Evolutionary conservation across 176 grass and related monocot genomes (phyloP), one percentile per base, ranked within the genome.

Genomic region (Pharus latifolius): DNA sequence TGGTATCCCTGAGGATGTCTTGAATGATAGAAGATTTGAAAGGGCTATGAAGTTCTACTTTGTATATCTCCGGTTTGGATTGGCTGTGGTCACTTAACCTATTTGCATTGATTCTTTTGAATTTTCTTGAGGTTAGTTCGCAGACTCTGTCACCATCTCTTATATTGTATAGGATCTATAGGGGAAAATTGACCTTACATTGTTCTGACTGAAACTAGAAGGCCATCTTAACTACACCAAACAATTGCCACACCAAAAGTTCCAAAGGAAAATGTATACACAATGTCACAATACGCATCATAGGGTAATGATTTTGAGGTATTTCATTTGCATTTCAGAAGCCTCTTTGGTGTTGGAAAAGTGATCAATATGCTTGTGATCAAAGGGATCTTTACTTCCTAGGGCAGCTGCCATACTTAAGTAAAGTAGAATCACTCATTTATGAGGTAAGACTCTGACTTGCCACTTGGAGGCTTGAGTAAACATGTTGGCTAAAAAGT

Each of bases 51-150:
- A 86, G 57, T 88, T 92, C 60, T 97, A 97, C 69, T 97, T 97
- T 35, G 67, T 85, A 50, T 98, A 90, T 63, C 80, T 92, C 34
- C 65, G 72, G 37, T 70, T n/a, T 98, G 40, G 83, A 98, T 78
- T 90, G 83, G 77, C 83, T 98, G 28, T 92, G 94, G 94, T 90
- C 89, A 62, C 83, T 98, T 73, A 98, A 98, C 73, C 78, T 98
- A 33, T 83, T 90, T 75, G 89, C 94, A 47, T 80, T 98, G 80
- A 68, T 98, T 76, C 77, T 92, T 25, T 78, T 98, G 57, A 98
- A 90, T 72, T 98, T 98, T 79, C 77, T 98, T 1, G 94, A 92
- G 94, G 89, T 96, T 51, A 73, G 84, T 90, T 87, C 26, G 26
- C 1, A 10, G 53, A 56, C 37, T 10, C 10, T 63, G 43, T 46